A percentile compares a stretch with the other conserved stretches of the same genome.
phyloP scores from a whole-genome alignment of 2,329 filamentous ascomycete species.

The Truncatella angustata region DNA sequence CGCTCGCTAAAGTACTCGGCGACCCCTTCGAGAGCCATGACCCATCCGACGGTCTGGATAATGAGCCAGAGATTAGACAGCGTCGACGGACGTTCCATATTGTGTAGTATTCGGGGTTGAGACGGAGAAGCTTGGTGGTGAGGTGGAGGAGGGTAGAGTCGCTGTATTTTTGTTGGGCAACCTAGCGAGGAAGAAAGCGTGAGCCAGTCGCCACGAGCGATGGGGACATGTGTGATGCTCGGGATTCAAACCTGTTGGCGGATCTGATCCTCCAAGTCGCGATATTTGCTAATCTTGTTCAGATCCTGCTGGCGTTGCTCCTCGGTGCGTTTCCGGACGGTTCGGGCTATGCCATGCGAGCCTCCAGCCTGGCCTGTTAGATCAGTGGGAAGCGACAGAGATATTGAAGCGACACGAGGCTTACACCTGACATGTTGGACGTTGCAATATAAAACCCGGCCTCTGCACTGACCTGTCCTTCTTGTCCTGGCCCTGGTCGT shows the following conservation, averaged over 20 bases:
- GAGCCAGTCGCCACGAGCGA: neutral
- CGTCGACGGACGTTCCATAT: conserved; percentile 86
- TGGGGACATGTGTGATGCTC: neutral
- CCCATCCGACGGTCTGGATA: conserved; percentile 45
- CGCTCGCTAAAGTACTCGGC: conserved; percentile 52
- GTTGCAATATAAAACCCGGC: too few relatives aligned
- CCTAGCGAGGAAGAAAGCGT: neutral
- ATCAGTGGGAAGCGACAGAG: conserved; percentile 3
- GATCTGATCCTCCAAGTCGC: conserved; percentile 66
- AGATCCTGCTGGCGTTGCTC: conserved; percentile 70
- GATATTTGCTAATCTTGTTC: conserved; percentile 75
- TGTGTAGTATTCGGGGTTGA: conserved; percentile 88
- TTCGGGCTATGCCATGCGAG: conserved; percentile 74
- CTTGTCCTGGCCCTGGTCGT: too few relatives aligned
- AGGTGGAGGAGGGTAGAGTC: conserved; percentile 60
- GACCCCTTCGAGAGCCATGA: conserved; percentile 54
- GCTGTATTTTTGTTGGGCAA: conserved; percentile 45
- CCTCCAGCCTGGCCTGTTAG: conserved; percentile 42
- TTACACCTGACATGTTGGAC: conserved; percentile 29
- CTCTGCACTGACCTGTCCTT: too few relatives aligned
- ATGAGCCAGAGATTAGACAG: conserved; percentile 59
- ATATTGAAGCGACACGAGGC: conserved; percentile 2
- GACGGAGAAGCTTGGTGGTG: conserved; percentile 68
- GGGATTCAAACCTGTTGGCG: conserved; percentile 54
- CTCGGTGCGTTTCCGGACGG: conserved; percentile 61